A percentile compares a stretch with the other conserved stretches of the same genome.
Conservation (phyloP, 257 asterid genomes). For the Echites panduratus region DNA sequence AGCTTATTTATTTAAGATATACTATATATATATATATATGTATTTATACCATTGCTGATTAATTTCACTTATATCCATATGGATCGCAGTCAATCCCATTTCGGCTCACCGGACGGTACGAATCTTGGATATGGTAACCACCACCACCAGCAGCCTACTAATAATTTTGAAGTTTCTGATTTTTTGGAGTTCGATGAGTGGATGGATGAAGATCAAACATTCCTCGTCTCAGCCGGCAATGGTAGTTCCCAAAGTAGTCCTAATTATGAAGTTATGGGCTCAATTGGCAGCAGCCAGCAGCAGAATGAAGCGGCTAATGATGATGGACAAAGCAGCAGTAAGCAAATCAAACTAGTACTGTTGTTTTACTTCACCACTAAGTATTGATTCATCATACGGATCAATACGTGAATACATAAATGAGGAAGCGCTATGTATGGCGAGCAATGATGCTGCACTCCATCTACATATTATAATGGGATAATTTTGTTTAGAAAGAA, state of each 20-base stretch:
- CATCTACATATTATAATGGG: no score
- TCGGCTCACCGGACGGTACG: constrained; percentile 7
- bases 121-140: constrained; percentile 12
- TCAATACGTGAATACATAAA: no score
- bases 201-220: constrained; percentile 40
- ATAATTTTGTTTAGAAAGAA: neutral
- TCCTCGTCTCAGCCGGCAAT: constrained; percentile 12
- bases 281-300: constrained; percentile 19
- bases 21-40: neutral
- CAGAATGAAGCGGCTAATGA: constrained; percentile 19
- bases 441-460: no score
- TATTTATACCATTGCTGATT: constrained; percentile 8
- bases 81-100: constrained; percentile 6
- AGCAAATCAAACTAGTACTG: constrained; percentile 16
- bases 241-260: constrained; percentile 31
- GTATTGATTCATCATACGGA: no score
- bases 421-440: no score
- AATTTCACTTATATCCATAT: constrained; percentile 30
- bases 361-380: no score
- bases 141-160: neutral
- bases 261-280: constrained; percentile 18
- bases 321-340: constrained; percentile 36
- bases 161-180: constrained; percentile 43
- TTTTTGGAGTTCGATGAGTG: constrained; percentile 52
- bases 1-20: constrained; percentile 3